A percentile compares a stretch with the other conserved stretches of the same genome.
phyloP scores from a whole-genome alignment of 768 basidiomycete species.

The Postia placenta region DNA sequence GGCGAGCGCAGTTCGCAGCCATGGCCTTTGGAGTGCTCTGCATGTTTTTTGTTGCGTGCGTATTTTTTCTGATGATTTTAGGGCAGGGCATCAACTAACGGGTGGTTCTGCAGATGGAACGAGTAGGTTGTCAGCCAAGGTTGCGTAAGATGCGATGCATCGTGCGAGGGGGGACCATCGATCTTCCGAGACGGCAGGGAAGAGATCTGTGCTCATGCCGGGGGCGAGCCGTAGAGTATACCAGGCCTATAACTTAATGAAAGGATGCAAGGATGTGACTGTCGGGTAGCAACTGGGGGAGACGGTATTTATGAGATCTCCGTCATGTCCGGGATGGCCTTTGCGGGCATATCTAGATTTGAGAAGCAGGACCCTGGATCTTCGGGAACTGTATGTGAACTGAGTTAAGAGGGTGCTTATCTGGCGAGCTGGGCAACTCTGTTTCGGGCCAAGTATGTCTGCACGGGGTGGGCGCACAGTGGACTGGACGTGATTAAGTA shows the following conservation, averaged over 20 bases:
- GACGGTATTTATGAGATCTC: too few species aligned
- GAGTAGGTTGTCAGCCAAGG: conserved; percentile 37
- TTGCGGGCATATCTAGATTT: conserved; percentile 1
- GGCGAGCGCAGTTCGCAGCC: conserved; percentile 63
- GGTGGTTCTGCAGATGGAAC: conserved; percentile 57
- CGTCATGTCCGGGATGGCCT: too few species aligned
- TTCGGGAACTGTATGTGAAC: conserved; percentile 1
- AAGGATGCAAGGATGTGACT: not conserved
- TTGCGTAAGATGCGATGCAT: not conserved
- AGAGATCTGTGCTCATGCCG: too few species aligned
- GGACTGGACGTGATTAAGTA: not conserved
- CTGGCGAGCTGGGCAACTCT: not conserved
- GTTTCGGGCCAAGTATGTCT: not conserved
- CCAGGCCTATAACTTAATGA: not conserved
- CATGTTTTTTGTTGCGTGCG: conserved; percentile 85
- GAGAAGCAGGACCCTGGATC: conserved; percentile 1
- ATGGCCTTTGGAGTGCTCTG: conserved; percentile 88
- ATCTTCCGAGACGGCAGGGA: too few species aligned
- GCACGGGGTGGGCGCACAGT: not conserved
- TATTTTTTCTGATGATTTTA: conserved; percentile 4
- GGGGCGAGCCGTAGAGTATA: too few species aligned
- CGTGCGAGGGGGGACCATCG: not conserved
- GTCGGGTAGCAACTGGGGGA: not conserved
- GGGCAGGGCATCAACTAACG: conserved; percentile 10
- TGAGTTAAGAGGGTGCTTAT: not conserved